Conservation (phyloP, 1,284 basidiomycete genomes). For the Malassezia cuniculi region DNA sequence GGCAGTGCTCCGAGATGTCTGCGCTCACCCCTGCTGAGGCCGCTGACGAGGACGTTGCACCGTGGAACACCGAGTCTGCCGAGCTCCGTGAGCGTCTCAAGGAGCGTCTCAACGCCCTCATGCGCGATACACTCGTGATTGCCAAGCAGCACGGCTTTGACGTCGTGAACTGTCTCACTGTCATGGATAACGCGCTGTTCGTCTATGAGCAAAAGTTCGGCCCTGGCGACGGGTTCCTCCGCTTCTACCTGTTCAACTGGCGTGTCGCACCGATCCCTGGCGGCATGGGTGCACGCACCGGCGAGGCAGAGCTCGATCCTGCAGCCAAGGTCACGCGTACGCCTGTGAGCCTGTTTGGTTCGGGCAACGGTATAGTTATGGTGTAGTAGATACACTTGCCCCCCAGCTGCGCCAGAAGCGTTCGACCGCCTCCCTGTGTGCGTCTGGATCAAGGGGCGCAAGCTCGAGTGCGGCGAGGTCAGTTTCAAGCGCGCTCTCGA, state of each 20-base stretch:
- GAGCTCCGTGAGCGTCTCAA: conserved; percentile 57
- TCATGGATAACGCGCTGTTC: conserved; percentile 83
- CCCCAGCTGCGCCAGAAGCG: conserved; percentile 82
- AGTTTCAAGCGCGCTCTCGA: conserved; percentile 66
- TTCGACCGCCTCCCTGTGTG: conserved; percentile 53
- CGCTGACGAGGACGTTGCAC: conserved; percentile 20
- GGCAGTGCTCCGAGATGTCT: conserved; percentile 23
- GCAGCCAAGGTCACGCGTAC: conserved; percentile 11
- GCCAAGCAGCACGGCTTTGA: conserved; percentile 68
- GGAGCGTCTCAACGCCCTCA: conserved; percentile 58
- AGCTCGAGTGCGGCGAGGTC: conserved; percentile 75
- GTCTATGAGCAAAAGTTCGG: conserved; percentile 72
- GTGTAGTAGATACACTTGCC: no score
- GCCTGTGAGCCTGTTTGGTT: conserved; percentile 16
- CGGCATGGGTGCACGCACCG: conserved; percentile 33
- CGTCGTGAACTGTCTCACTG: conserved; percentile 84
- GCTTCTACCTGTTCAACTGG: conserved; percentile 63
- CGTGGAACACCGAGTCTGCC: conserved; percentile 46
- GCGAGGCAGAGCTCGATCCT: conserved; percentile 36
- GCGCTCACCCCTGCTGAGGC: conserved; percentile 23
- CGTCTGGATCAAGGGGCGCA: conserved; percentile 2
- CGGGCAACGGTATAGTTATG: conserved; percentile 41
- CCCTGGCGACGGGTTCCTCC: conserved; percentile 71
- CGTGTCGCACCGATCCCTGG: conserved; percentile 31
- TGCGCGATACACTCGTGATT: conserved; percentile 64